A percentile compares a stretch with the other conserved stretches of the same genome.
Evolutionary conservation across 805 yeast genomes (phyloP).

Genomic region (Kregervanrija fluxuum): DNA sequence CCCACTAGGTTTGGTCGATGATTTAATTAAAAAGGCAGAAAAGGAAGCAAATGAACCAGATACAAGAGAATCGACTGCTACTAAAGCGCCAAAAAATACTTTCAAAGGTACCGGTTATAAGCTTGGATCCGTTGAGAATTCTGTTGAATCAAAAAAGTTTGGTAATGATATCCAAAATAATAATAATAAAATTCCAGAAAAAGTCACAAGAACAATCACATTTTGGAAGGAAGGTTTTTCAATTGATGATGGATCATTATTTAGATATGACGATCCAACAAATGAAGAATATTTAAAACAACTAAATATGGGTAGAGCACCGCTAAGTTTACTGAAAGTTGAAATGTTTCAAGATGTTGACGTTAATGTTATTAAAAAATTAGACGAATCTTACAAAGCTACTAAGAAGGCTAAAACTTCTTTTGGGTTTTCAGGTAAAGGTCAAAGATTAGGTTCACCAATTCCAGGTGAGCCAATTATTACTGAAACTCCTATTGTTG

Average conservation of each 20-base stretch:
- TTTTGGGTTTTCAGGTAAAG: constrained; percentile 72
- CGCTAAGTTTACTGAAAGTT: constrained; percentile 73
- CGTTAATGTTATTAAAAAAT: constrained; percentile 72
- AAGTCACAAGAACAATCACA: constrained; percentile 74
- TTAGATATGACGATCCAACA: constrained; percentile 87
- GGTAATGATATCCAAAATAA: constrained; percentile 21
- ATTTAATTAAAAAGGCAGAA: constrained; percentile 61
- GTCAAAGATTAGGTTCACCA: constrained; percentile 85
- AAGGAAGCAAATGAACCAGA: constrained; percentile 48
- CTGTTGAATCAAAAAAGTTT: constrained; percentile 24
- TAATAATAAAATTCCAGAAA: constrained; percentile 25
- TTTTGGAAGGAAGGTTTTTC: constrained; percentile 97
- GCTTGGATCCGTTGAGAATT: constrained; percentile 39
- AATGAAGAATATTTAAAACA: constrained; percentile 73
- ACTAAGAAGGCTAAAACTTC: constrained; percentile 38
- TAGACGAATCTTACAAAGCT: constrained; percentile 69
- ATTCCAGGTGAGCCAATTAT: constrained; percentile 58
- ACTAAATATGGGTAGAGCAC: constrained; percentile 86
- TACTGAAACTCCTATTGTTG: constrained; percentile 2
- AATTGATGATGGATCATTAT: constrained; percentile 84
- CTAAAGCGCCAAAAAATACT: constrained; percentile 18
- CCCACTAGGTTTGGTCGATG: constrained; percentile 41
- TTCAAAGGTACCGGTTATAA: constrained; percentile 49
- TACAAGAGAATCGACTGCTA: constrained; percentile 20
- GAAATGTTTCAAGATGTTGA: constrained; percentile 90